A percentile compares a stretch with the other conserved stretches of the same genome.
Conservation (phyloP, 78 protist genomes). For the Dictyostelium intermedium region DNA sequence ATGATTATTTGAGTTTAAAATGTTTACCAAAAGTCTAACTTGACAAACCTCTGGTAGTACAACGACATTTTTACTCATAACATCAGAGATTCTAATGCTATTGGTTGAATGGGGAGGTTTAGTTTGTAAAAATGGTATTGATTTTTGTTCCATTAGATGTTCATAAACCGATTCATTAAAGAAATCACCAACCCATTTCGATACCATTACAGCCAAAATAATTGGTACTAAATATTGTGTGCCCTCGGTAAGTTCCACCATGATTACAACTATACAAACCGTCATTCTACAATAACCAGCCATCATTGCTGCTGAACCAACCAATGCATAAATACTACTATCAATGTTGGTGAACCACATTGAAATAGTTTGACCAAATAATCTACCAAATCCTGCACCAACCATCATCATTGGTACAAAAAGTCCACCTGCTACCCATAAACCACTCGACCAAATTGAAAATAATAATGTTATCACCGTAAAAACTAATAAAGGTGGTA, state of each 20-base stretch:
- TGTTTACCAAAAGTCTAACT: not conserved
- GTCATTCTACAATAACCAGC: constrained; percentile 95
- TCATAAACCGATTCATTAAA: constrained; percentile 87
- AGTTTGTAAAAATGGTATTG: constrained; percentile 67
- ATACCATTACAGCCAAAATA: constrained; percentile 86
- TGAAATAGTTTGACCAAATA: constrained; percentile 74
- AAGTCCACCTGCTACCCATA: constrained; percentile 78
- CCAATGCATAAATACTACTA: constrained; percentile 84
- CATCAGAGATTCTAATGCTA: constrained; percentile 26
- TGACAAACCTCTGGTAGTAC: constrained; percentile 58
- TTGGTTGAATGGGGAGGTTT: constrained; percentile 68
- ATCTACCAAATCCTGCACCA: constrained; percentile 94
- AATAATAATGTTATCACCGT: constrained; percentile 77
- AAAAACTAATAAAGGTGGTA: constrained; percentile 78
- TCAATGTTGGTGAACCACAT: constrained; percentile 58
- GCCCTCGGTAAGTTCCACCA: constrained; percentile 87
- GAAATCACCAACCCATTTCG: constrained; percentile 89
- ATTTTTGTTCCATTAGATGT: constrained; percentile 72
- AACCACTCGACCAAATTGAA: constrained; percentile 86
- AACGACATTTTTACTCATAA: constrained; percentile 68
- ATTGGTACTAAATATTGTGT: constrained; percentile 85
- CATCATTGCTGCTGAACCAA: constrained; percentile 93
- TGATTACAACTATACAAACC: constrained; percentile 87
- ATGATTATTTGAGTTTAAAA: constrained; percentile 28
- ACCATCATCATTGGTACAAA: constrained; percentile 92